These are phyloP conservation scores for Saururus chinensis DNA, from an alignment of 164 flowering plant genomes.

Conservation along the genomic window DNA sequence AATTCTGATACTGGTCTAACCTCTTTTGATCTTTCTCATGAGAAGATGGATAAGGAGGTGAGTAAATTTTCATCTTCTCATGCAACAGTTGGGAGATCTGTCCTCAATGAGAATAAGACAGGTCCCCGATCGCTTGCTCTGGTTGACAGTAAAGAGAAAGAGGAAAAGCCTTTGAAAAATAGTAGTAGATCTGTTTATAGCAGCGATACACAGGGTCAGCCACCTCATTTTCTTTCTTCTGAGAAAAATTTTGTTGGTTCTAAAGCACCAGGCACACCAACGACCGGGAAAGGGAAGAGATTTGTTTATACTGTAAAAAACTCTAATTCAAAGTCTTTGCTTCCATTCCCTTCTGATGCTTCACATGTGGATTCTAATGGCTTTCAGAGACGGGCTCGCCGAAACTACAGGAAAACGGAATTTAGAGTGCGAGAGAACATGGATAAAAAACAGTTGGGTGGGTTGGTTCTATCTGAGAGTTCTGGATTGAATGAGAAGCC, in stretches of 20 bases:
- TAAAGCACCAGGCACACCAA: conserved; percentile 29
- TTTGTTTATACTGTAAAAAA: conserved; percentile 37
- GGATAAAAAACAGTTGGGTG: conserved; percentile 40
- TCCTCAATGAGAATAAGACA: conserved; percentile 14
- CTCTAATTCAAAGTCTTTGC: conserved; percentile 33
- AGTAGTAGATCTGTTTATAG: conserved; percentile 14
- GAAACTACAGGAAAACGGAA: conserved; percentile 45
- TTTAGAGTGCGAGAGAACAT: conserved; percentile 57
- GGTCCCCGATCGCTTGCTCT: conserved; percentile 14
- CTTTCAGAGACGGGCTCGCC: conserved; percentile 52
- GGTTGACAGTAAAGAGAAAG: conserved; percentile 18
- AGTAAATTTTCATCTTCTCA: conserved; percentile 10
- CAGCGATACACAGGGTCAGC: conserved; percentile 24
- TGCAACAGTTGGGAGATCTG: conserved; percentile 11
- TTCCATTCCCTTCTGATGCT: conserved; percentile 24
- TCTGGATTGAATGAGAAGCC: conserved; percentile 30
- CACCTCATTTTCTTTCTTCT: conserved; percentile 20
- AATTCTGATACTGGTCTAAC: conserved; percentile 20
- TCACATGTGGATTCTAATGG: conserved; percentile 35
- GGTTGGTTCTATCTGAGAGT: conserved; percentile 17
- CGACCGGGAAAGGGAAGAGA: conserved; percentile 44
- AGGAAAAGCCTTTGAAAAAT: conserved; percentile 14
- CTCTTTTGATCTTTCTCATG: conserved; percentile 22
- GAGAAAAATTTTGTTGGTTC: conserved; percentile 24
- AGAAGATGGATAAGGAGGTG: conserved; percentile 8